Evolutionary conservation across 768 basidiomycete genomes (phyloP).

Genomic region (Ramaria sp.): DNA sequence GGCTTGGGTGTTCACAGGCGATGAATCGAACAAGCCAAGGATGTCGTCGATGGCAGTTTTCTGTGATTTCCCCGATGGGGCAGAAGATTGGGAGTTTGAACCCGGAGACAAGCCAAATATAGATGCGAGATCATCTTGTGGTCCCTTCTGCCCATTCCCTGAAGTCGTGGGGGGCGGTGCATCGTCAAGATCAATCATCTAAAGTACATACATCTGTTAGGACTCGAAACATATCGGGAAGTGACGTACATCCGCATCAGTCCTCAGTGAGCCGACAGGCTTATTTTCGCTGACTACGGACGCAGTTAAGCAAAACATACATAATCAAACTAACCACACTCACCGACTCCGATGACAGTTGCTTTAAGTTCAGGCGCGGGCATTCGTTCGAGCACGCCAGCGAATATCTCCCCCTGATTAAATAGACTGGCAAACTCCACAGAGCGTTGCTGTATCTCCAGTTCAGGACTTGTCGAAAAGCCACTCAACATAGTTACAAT

Average conservation of each 20-base stretch:
- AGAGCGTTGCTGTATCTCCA: slow-evolving; percentile 92
- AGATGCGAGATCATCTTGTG: slow-evolving; percentile 83
- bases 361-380: slow-evolving; percentile 96
- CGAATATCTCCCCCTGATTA: slow-evolving; percentile 58
- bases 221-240: background rate
- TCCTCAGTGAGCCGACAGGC: slow-evolving; percentile 83
- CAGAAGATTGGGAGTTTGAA: slow-evolving; percentile 14
- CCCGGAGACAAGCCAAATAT: slow-evolving; percentile 67
- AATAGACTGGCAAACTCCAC: slow-evolving; percentile 91
- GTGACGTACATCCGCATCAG: slow-evolving; percentile 54
- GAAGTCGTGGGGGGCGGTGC: slow-evolving; percentile 39
- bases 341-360: slow-evolving; percentile 91
- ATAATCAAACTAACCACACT: slow-evolving; percentile 17
- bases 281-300: slow-evolving; percentile 84
- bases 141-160: slow-evolving; percentile 29
- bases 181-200: slow-evolving; percentile 43
- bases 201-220: background rate
- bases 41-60: slow-evolving; percentile 78
- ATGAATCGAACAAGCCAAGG: slow-evolving; percentile 71
- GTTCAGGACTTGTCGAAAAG: slow-evolving; percentile 80
- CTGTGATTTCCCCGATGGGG: slow-evolving; percentile 28
- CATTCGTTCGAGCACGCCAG: slow-evolving; percentile 94
- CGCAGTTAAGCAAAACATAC: background rate
- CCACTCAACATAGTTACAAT: slow-evolving; percentile 68
- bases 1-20: slow-evolving; percentile 10